A percentile compares a stretch with the other conserved stretches of the same genome.
Evolutionary conservation across 257 asterid species (phyloP).

Genomic region (Anisodus acutangulus): DNA sequence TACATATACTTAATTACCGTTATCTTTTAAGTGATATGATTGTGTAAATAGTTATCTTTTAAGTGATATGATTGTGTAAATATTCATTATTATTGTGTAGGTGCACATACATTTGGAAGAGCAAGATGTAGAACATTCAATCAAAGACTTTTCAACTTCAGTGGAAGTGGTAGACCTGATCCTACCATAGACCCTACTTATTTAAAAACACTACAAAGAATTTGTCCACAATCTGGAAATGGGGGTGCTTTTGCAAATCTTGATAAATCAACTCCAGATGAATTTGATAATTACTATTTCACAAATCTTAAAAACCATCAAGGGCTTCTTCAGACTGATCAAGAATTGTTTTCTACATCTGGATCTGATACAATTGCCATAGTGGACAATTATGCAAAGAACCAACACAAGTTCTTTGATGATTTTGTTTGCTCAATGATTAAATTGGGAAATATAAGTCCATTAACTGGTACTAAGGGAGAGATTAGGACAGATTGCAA

Average conservation of each 20-base stretch:
- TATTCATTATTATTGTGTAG: constrained; percentile 27
- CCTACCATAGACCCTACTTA: constrained; percentile 50
- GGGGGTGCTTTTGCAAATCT: constrained; percentile 60
- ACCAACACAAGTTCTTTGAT: constrained; percentile 50
- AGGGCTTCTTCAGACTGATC: constrained; percentile 76
- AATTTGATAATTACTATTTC: constrained; percentile 70
- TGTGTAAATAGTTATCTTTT: neutral
- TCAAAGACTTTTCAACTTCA: constrained; percentile 61
- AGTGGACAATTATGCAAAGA: constrained; percentile 52
- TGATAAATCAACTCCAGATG: constrained; percentile 59
- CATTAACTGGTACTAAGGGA: constrained; percentile 64
- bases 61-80: neutral
- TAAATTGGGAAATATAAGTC: constrained; percentile 66
- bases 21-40: neutral
- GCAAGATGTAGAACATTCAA: constrained; percentile 63
- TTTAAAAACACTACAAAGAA: constrained; percentile 48
- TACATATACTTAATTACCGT: no score
- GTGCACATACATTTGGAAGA: constrained; percentile 79
- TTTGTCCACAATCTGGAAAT: constrained; percentile 58
- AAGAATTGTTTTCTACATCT: constrained; percentile 51
- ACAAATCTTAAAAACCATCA: constrained; percentile 55
- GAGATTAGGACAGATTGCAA: constrained; percentile 72
- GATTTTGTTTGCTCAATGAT: constrained; percentile 67
- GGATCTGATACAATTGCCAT: constrained; percentile 50
- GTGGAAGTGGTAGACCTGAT: constrained; percentile 78